These are phyloP conservation scores for Zelonia costaricensis DNA, from an alignment of 208 protist species.

Conservation along the genomic window DNA sequence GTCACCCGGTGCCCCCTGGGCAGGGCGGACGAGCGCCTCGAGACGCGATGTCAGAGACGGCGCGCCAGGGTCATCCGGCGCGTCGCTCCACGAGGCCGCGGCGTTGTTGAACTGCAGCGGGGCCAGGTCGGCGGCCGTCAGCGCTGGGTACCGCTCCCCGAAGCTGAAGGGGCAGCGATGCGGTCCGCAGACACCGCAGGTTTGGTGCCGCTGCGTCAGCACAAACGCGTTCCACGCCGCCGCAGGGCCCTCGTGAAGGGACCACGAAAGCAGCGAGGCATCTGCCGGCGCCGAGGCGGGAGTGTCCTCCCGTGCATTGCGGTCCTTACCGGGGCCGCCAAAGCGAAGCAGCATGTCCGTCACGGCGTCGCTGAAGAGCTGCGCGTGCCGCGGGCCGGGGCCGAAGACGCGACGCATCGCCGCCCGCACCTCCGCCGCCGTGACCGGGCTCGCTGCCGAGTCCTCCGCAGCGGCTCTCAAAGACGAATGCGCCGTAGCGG, in stretches of 20 bases:
- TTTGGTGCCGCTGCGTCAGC: conserved; percentile 24
- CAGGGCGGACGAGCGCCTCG: too few species aligned
- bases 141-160: conserved; percentile 39
- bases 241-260: conserved; percentile 6
- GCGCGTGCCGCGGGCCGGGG: conserved; percentile 7
- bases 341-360: conserved; percentile 1
- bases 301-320: background rate
- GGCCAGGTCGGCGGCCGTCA: conserved; percentile 52
- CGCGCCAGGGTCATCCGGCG: too few species aligned
- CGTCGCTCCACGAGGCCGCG: conserved; percentile 10
- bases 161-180: conserved; percentile 75
- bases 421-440: conserved; percentile 1
- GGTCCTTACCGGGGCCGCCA: background rate
- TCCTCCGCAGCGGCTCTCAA: background rate
- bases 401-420: conserved; percentile 30
- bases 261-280: background rate
- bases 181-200: conserved; percentile 34
- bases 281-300: background rate
- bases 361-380: conserved; percentile 28
- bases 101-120: conserved; percentile 14
- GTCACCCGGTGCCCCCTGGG: too few species aligned
- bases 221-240: conserved; percentile 34
- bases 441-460: background rate
- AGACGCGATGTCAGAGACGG: too few species aligned
- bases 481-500: background rate